phyloP scores from a whole-genome alignment of 2,329 filamentous ascomycete genomes.

The Waltergamsia citrina region DNA sequence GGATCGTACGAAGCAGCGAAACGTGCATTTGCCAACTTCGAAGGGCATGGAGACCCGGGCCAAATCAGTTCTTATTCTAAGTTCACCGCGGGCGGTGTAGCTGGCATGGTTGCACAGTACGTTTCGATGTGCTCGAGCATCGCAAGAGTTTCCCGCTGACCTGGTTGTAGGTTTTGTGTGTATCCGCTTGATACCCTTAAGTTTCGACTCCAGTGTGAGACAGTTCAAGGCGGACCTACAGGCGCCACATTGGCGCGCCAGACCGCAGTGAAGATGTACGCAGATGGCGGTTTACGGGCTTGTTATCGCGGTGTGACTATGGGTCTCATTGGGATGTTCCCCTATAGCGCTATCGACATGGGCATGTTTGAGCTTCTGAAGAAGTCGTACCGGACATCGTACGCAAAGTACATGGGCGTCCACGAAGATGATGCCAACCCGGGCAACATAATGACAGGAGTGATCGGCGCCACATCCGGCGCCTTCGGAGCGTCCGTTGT shows the following conservation, averaged over 20 bases:
- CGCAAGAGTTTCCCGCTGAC: not conserved
- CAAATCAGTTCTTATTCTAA: constrained; percentile 77
- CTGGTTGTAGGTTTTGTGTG: constrained; percentile 60
- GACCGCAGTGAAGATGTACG: constrained; percentile 82
- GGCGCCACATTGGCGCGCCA: constrained; percentile 75
- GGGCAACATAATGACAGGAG: constrained; percentile 74
- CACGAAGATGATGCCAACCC: constrained; percentile 78
- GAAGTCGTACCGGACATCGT: constrained; percentile 57
- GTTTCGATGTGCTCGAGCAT: constrained; percentile 7
- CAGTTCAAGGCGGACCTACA: constrained; percentile 72
- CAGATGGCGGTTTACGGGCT: constrained; percentile 59
- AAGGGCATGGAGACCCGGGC: constrained; percentile 77
- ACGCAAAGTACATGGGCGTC: constrained; percentile 58
- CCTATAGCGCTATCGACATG: constrained; percentile 93
- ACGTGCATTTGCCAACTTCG: constrained; percentile 71
- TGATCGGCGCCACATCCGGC: constrained; percentile 84
- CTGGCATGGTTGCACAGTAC: constrained; percentile 88
- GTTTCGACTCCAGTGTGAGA: constrained; percentile 84
- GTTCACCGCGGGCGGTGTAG: constrained; percentile 82
- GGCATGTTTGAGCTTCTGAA: constrained; percentile 94
- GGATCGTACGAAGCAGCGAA: constrained; percentile 96
- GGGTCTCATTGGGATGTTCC: constrained; percentile 93
- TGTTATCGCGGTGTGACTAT: constrained; percentile 92
- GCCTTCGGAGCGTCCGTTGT: constrained; percentile 89
- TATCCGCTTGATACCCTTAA: constrained; percentile 86